Base-by-base conservation (phyloP, 2,329 filamentous ascomycete genomes). In the Aspergillus puulaauensis region DNA sequence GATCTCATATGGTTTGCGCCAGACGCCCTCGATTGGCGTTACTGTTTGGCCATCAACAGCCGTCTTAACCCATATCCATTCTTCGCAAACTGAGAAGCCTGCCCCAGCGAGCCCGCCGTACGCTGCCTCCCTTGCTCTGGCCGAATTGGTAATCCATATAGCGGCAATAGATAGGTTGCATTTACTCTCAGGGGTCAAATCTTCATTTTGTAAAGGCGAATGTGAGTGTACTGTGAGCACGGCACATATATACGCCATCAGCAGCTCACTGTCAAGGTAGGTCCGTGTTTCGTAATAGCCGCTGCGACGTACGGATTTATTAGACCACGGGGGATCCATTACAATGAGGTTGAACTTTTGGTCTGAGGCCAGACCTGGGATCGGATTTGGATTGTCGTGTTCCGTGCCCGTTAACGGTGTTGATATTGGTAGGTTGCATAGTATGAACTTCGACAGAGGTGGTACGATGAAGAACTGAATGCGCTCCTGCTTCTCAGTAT, bases 51-150 rank as follows among this genome's bases (percentile, higher is more conserved):
- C 86, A 2, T 73, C 61, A 0, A 65, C 66, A 0, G 85, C 87
- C 1, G 77, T 81, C 68, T 88, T 88, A 53, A 86, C 68, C 85
- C 85, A 88, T 4, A 86, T 66, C 86, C 85, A 88, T 70, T 88
- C 84, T 62, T 88, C 85, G 5, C 74, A 65, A 7, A 86, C 64
- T 3, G 71, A 65, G 3, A 87, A 73, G 6, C 79, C 80, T 66
- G 80, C 80, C 5, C 61, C 64, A 11, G 73, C 70, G 0, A 86
- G 50, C 57, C 77, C 44, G 61, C 75, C 44, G 68, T 82, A 60
- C 70, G 78, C 80, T 15, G 78, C 70, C 2, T 75, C 69, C 4
- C 83, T 76, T 14, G 84, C 68, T 17, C 79, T 77, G 15, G 73
- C 68, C 35, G 82, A 83, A 68, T 87, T 88, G 0, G 85, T 88